Evolutionary conservation across 352 stramenopile species (phyloP).

Genomic region (Globisporangium alternatum): DNA sequence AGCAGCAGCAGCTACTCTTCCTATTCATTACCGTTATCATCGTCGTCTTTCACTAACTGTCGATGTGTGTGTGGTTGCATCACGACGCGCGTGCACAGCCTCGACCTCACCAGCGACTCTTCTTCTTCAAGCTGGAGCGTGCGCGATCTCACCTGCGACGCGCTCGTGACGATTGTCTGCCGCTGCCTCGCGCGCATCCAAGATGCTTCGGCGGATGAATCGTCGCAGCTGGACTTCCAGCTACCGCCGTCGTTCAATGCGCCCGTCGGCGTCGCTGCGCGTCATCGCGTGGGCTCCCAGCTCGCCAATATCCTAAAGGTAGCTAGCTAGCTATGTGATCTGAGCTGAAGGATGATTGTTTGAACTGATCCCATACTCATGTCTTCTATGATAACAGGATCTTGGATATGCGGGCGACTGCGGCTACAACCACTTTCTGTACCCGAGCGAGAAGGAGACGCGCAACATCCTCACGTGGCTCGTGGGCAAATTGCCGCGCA

Average conservation of each 20-base stretch:
- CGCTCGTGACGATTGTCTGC: conserved; percentile 45
- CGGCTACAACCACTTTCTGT: conserved; percentile 89
- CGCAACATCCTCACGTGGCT: conserved; percentile 79
- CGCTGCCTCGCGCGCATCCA: conserved; percentile 42
- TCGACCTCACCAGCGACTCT: neutral
- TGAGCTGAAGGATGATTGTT: neutral
- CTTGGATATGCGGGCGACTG: conserved; percentile 81
- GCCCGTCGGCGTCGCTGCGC: conserved; percentile 58
- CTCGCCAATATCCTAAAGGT: conserved; percentile 79
- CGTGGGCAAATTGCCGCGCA: conserved; percentile 66
- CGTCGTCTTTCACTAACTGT: neutral
- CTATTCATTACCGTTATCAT: neutral
- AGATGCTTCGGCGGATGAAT: conserved; percentile 11
- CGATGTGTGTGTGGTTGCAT: neutral
- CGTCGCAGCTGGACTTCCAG: conserved; percentile 22
- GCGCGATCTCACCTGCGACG: conserved; percentile 37
- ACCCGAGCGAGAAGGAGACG: conserved; percentile 82
- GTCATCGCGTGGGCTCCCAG: conserved; percentile 72
- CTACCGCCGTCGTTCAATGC: conserved; percentile 21
- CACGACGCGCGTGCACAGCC: neutral
- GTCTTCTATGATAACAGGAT: conserved; percentile 29
- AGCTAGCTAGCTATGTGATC: too few species aligned
- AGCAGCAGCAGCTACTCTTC: neutral
- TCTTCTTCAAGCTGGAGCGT: conserved; percentile 17
- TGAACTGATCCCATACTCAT: neutral